phyloP scores from a whole-genome alignment of 2,329 filamentous ascomycete genomes.

The Juglanconis juglandina region DNA sequence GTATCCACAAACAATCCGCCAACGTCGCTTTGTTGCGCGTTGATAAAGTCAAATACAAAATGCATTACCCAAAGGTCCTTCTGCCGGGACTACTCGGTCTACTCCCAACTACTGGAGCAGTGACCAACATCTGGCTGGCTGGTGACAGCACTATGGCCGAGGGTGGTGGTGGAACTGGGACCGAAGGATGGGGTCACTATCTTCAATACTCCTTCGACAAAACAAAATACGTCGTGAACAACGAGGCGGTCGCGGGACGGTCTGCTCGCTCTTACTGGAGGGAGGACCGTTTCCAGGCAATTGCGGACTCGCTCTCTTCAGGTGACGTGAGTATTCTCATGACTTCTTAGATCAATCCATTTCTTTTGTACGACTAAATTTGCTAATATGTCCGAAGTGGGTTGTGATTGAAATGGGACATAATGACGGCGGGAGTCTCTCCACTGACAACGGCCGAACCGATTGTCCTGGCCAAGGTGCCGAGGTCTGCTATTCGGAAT shows the following conservation, averaged over 20 bases:
- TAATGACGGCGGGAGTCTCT: conserved; percentile 63
- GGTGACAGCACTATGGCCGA: conserved; percentile 62
- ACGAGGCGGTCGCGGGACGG: conserved; percentile 64
- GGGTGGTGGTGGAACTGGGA: conserved; percentile 40
- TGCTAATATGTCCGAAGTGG: conserved; percentile 31
- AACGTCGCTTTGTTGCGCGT: not conserved
- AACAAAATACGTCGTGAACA: conserved; percentile 45
- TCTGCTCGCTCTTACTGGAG: conserved; percentile 64
- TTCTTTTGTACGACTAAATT: not conserved
- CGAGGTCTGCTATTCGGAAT: conserved; percentile 51
- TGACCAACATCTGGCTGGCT: conserved; percentile 12
- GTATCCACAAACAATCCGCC: too few relatives aligned
- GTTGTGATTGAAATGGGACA: conserved; percentile 71
- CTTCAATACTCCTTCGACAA: conserved; percentile 49
- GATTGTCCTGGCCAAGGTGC: conserved; percentile 54
- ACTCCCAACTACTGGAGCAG: not conserved
- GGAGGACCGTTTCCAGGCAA: conserved; percentile 60
- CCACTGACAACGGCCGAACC: conserved; percentile 58
- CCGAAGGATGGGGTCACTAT: conserved; percentile 61
- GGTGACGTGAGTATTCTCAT: conserved; percentile 44
- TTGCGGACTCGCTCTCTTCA: conserved; percentile 48
- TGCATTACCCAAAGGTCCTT: not conserved
- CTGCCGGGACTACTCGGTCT: not conserved
- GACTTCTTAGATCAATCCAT: not conserved
- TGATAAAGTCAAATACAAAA: not conserved